A percentile compares a stretch with the other conserved stretches of the same genome.
These are phyloP conservation scores for Trichocladium antarcticum DNA, from an alignment of 495 filamentous ascomycete genomes.

Conservation along the genomic window DNA sequence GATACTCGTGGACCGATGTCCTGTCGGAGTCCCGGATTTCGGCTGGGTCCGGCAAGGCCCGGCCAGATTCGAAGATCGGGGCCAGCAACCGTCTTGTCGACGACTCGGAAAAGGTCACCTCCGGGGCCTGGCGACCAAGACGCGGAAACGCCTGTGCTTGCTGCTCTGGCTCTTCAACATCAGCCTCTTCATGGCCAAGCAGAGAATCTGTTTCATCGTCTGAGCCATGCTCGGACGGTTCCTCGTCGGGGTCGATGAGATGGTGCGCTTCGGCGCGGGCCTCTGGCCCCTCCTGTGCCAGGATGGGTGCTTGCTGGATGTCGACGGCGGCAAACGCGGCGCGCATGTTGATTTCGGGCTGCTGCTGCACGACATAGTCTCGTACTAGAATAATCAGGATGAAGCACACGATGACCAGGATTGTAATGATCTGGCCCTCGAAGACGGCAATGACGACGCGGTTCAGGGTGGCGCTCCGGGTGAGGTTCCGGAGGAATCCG, in stretches of 20 bases:
- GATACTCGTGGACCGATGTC: slow-evolving; percentile 35
- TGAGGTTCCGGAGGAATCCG: slow-evolving; percentile 58
- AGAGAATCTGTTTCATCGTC: background rate
- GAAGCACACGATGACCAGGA: slow-evolving; percentile 81
- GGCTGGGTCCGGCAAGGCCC: background rate
- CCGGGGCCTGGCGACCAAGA: background rate
- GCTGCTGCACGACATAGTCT: slow-evolving; percentile 97
- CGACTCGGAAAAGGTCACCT: background rate
- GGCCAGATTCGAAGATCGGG: background rate
- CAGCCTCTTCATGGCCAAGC: background rate
- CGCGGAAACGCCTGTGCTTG: background rate
- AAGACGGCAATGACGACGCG: slow-evolving; percentile 68
- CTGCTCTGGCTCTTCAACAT: background rate
- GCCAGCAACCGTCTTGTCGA: background rate
- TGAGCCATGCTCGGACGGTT: background rate
- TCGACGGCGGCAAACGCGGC: slow-evolving; percentile 43
- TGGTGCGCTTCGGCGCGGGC: slow-evolving; percentile 8
- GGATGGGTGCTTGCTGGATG: slow-evolving; percentile 36
- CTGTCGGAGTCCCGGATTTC: background rate
- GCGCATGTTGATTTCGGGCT: slow-evolving; percentile 61
- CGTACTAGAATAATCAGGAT: slow-evolving; percentile 91
- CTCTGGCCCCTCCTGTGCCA: slow-evolving; percentile 4
- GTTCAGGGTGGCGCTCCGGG: slow-evolving; percentile 62
- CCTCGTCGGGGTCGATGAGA: slow-evolving; percentile 14
- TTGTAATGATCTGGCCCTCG: slow-evolving; percentile 87